A percentile compares a stretch with the other conserved stretches of the same genome.
Evolutionary conservation across 1,284 basidiomycete species (phyloP).

Genomic region (Puccinia novopanici): DNA sequence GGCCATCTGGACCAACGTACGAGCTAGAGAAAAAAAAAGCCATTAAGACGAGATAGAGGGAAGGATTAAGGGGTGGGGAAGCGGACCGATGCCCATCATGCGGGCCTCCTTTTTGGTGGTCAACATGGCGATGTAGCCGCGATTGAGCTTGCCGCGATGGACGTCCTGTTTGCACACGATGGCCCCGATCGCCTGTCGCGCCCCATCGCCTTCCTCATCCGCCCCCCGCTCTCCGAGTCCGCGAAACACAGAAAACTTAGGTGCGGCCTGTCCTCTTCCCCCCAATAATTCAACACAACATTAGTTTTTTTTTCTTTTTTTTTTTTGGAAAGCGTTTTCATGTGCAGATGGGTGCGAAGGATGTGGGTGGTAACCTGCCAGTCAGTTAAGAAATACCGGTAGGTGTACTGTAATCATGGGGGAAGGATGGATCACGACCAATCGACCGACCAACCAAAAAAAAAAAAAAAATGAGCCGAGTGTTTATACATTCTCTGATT

Average conservation of each 20-base stretch:
- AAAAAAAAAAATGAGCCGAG: neutral
- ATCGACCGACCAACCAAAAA: neutral
- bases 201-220: constrained; percentile 52
- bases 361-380: constrained; percentile 67
- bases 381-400: constrained; percentile 85
- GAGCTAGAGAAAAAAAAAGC: constrained; percentile 64
- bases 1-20: constrained; percentile 73
- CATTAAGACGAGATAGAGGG: neutral
- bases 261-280: constrained; percentile 72
- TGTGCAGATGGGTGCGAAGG: neutral
- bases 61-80: constrained; percentile 54
- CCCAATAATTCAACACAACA: neutral
- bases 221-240: constrained; percentile 54
- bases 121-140: constrained; percentile 98
- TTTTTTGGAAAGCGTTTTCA: neutral
- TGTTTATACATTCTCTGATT: neutral
- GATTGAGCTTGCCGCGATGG: constrained; percentile 69
- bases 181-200: constrained; percentile 72
- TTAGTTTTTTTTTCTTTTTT: neutral
- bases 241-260: constrained; percentile 72
- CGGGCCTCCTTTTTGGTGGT: constrained; percentile 78
- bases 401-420: constrained; percentile 53
- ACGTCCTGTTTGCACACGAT: constrained; percentile 95
- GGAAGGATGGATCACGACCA: neutral
- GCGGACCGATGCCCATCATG: constrained; percentile 84